These are phyloP conservation scores for Candida pseudoglaebosa DNA, from an alignment of 805 yeast genomes.

Conservation along the genomic window DNA sequence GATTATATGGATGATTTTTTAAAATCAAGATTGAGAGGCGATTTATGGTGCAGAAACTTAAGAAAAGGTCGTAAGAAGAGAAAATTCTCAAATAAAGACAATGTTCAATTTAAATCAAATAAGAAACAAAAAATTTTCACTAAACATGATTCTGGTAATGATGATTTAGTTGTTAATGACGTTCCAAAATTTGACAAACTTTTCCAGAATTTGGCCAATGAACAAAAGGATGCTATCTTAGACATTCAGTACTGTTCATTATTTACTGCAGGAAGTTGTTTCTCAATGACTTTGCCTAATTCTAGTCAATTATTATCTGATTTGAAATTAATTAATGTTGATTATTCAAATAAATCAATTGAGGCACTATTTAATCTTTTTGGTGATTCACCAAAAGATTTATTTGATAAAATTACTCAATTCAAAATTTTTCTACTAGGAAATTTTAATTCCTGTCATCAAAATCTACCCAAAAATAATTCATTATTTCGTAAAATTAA, in stretches of 20 bases:
- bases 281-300: background rate
- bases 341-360: conserved; percentile 14
- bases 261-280: conserved; percentile 18
- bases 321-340: conserved; percentile 18
- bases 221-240: conserved; percentile 16
- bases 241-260: conserved; percentile 18
- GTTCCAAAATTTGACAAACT: background rate
- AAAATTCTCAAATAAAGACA: background rate
- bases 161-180: background rate
- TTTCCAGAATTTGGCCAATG: conserved; percentile 5
- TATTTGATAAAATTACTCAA: conserved; percentile 5
- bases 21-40: conserved; percentile 1
- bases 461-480: conserved; percentile 7
- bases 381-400: background rate
- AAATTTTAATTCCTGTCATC: conserved; percentile 1
- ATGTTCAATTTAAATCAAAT: background rate
- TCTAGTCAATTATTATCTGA: conserved; percentile 6
- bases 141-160: too few relatives aligned
- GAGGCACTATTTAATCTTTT: conserved; percentile 17
- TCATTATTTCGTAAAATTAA: conserved; percentile 11
- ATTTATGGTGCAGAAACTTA: background rate
- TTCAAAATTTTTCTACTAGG: conserved; percentile 14
- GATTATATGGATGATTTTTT: conserved; percentile 4
- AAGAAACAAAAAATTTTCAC: conserved; percentile 2
- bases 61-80: background rate